These are phyloP conservation scores for Mrakiaceae sp. DNA, from an alignment of 1,284 basidiomycete genomes.

Conservation along the genomic window DNA sequence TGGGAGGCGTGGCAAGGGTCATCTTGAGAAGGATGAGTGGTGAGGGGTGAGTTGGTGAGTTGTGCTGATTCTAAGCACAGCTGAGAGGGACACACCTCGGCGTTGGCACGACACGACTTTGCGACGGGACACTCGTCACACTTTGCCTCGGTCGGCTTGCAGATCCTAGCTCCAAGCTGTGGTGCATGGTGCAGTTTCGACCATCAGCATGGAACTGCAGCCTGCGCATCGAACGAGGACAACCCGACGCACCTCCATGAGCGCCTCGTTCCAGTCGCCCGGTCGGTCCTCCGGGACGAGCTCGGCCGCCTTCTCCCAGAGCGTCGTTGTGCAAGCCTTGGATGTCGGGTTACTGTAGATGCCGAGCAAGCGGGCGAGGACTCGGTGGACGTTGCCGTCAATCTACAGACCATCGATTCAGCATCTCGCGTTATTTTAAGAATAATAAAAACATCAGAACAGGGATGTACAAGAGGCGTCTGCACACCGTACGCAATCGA, in stretches of 20 bases:
- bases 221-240: neutral
- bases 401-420: slow-evolving; percentile 41
- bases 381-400: slow-evolving; percentile 81
- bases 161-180: slow-evolving; percentile 39
- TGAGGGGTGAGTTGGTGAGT: neutral
- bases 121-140: slow-evolving; percentile 63
- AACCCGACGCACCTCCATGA: slow-evolving; percentile 46
- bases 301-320: slow-evolving; percentile 66
- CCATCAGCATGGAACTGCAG: neutral
- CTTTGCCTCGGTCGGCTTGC: slow-evolving; percentile 65
- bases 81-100: slow-evolving; percentile 29
- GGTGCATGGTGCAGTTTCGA: neutral
- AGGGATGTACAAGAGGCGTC: slow-evolving; percentile 59
- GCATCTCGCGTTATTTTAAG: no score
- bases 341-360: slow-evolving; percentile 67
- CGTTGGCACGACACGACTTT: slow-evolving; percentile 54
- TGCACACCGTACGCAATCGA: slow-evolving; percentile 79
- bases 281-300: slow-evolving; percentile 47
- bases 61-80: neutral
- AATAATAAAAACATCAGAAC: neutral
- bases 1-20: slow-evolving; percentile 17
- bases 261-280: slow-evolving; percentile 61
- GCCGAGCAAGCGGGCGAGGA: slow-evolving; percentile 68
- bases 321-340: slow-evolving; percentile 59
- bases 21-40: slow-evolving; percentile 3